Evolutionary conservation across 1,139 yeast species (phyloP).

Genomic region (Casaregolazyma suthepensis): DNA sequence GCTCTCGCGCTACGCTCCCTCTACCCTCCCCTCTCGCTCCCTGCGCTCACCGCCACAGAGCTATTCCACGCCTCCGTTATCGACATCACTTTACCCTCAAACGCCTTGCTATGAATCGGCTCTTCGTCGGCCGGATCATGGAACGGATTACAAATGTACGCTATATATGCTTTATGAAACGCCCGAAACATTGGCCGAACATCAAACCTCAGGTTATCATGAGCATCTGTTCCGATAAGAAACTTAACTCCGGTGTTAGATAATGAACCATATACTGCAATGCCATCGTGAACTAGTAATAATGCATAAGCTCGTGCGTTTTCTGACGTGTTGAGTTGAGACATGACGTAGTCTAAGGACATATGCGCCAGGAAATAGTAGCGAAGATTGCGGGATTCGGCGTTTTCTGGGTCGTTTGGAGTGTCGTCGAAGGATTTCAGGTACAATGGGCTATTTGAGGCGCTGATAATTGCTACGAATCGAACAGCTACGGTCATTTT

Average conservation of each 20-base stretch:
- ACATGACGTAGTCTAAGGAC: slow-evolving; percentile 37
- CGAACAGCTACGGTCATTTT: slow-evolving; percentile 24
- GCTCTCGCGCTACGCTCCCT: not conserved
- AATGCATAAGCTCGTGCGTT: slow-evolving; percentile 30
- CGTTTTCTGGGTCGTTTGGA: not conserved
- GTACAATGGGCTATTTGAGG: slow-evolving; percentile 30
- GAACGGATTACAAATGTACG: slow-evolving; percentile 37
- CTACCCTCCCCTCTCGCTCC: not conserved
- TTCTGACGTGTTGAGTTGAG: slow-evolving; percentile 25
- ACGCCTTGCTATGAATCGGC: slow-evolving; percentile 24
- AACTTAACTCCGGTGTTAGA: slow-evolving; percentile 37
- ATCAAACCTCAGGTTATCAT: slow-evolving; percentile 25
- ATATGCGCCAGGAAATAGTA: slow-evolving; percentile 38
- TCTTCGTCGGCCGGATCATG: slow-evolving; percentile 24
- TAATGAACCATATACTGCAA: slow-evolving; percentile 38
- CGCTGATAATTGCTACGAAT: slow-evolving; percentile 29
- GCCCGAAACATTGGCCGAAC: slow-evolving; percentile 28
- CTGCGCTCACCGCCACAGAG: not conserved
- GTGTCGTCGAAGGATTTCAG: slow-evolving; percentile 20
- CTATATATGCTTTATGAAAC: slow-evolving; percentile 33
- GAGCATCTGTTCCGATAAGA: slow-evolving; percentile 34
- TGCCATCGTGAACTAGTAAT: slow-evolving; percentile 37
- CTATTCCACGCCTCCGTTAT: slow-evolving; percentile 23
- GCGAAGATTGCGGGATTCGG: slow-evolving; percentile 17
- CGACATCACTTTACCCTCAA: slow-evolving; percentile 25